phyloP scores from a whole-genome alignment of 176 grass and related monocot species.

The Cocos nucifera region DNA sequence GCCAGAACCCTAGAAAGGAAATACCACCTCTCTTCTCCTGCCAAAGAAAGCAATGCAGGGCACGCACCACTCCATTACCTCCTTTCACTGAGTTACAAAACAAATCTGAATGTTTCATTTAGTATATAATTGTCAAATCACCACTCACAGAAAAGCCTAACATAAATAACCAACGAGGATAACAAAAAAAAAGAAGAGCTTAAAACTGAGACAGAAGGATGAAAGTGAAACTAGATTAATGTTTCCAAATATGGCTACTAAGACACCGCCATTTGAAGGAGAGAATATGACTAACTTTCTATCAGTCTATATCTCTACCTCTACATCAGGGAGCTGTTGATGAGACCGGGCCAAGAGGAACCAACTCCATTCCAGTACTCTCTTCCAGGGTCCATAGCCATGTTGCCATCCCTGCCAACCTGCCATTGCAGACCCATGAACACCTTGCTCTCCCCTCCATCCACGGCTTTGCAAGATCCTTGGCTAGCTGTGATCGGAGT shows the following conservation, averaged over 20 bases:
- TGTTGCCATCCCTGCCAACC: not conserved
- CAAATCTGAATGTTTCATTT: not conserved
- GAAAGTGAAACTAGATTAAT: too few species aligned
- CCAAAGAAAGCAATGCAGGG: too few species aligned
- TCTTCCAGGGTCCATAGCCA: slow-evolving; percentile 9
- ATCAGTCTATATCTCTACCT: not conserved
- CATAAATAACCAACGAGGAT: not conserved
- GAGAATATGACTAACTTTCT: too few species aligned
- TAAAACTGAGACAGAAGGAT: too few species aligned
- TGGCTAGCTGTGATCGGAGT: not conserved
- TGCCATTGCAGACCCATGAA: slow-evolving; percentile 22
- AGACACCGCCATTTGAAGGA: too few species aligned
- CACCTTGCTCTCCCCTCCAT: not conserved
- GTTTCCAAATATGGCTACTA: too few species aligned
- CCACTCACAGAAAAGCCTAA: not conserved
- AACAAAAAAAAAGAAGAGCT: not conserved
- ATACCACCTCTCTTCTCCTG: too few species aligned
- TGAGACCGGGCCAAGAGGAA: slow-evolving; percentile 13
- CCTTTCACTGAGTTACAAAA: not conserved
- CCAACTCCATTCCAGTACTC: slow-evolving; percentile 11
- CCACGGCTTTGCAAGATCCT: not conserved
- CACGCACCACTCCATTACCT: too few species aligned
- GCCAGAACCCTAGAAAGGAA: too few species aligned
- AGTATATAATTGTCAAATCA: slow-evolving; percentile 1
- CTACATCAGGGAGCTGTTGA: slow-evolving; percentile 21